Evolutionary conservation across 1,139 yeast genomes (phyloP), one percentile per base, ranked within the genome.

Genomic region (Arxiozyma slooffiae): DNA sequence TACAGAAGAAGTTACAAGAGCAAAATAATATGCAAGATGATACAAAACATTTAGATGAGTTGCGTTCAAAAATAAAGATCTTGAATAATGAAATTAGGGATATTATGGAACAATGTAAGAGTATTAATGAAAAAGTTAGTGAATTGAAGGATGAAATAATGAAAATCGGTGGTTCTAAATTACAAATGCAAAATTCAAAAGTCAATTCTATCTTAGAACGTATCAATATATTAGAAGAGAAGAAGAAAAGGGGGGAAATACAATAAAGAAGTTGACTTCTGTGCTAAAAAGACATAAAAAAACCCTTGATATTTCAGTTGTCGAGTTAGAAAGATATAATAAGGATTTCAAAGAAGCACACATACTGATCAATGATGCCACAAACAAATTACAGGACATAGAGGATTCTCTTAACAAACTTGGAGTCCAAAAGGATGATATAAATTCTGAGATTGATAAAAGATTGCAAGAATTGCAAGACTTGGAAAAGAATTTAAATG

Each of bases 111-210:
- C 79, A 80, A 59, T 80, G 89, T 61, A 67, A 71, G 39, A 81
- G 77, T 21, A 69, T 82, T 23, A 90, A 85, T 55, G 61, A 68
- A 8, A 74, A 77, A 52, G 85, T 90, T 44, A 72, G 75, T 16
- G 72, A 60, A 0, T 69, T 89, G 7, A 90, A 88, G 59, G 87
- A 82, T 52, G 76, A 82, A 62, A 87, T 94, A 38, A 80, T 90
- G 86, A 84, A 85, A 53, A 85, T 89, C 49, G 98, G 99, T 50
- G 99, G 99, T 56, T 83, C 86, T 14, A 82, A 82, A 55, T 74
- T 92, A 56, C 81, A 90, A 51, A 68, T 85, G 55, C 96, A 89
- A 61, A 85, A 81, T 57, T 78, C 94, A 1, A 85, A 81, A 60
- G 96, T 92, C 14, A 92, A 82, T 60, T 84, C 94, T 1, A 73